Evolutionary conservation across 1,284 basidiomycete species (phyloP), one percentile per base, ranked within the genome.

Genomic region (Rhodotorula sp.): DNA sequence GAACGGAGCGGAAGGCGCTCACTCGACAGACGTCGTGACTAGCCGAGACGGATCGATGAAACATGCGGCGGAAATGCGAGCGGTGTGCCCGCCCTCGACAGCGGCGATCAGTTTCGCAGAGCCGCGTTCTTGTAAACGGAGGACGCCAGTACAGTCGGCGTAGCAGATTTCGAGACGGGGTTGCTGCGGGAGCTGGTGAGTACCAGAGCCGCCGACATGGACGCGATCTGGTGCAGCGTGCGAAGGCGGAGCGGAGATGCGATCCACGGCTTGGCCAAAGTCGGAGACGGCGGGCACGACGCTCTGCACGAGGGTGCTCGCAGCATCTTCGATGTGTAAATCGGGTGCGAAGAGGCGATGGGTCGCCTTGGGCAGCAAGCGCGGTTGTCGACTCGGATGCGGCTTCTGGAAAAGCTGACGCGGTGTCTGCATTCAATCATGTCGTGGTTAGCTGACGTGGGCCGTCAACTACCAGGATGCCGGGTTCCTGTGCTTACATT

Each of bases 391-490:
- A 55, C 84, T 81, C 0, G 92, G 92, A 83, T 97, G 95, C 6
- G 91, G 87, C 1, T 83, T 79, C n/a, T 83, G 84, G 81, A 97
- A 98, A n/a, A 97, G 85, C 79, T 92, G 93, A 37, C 88, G 84
- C 3, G 93, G 93, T 0, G 93, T 95, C 81, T 95, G 37, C 37
- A 2, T 14, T 42, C 37, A 12, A 42, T 12, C 37, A 42, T 42
- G 37, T 12, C 37, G 14, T 12, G 10, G 3, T 42, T 12, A 42
- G 37, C 10, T 14, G 10, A 12, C 3, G 37, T 42, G 1, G 37
- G n/a, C n/a, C n/a, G n/a, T n/a, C n/a, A n/a, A 42, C 8, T 8
- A 42, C 12, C 37, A 3, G 10, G 10, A 42, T 12, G 37, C 10
- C 1, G 8, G 37, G 1, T 12, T 14, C 10, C 10, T 42, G 37